These are phyloP conservation scores for Cutaneotrichosporon mucoides DNA, from an alignment of 1,284 basidiomycete genomes.

Conservation along the genomic window DNA sequence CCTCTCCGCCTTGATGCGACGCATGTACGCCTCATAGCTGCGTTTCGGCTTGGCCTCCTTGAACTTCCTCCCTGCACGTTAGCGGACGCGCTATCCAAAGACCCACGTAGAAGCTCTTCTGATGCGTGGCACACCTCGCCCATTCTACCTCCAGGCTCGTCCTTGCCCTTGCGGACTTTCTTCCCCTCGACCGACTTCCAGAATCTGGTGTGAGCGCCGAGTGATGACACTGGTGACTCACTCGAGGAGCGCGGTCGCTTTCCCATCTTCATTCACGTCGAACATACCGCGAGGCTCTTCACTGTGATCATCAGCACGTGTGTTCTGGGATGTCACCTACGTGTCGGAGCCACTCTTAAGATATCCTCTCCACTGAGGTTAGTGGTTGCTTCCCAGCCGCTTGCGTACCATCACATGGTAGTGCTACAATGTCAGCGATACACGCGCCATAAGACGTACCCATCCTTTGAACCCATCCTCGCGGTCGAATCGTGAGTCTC, in stretches of 20 bases:
- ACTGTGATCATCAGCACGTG: conserved; percentile 5
- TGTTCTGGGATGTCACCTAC: conserved; percentile 6
- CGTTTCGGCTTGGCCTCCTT: conserved; percentile 16
- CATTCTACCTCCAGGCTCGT: conserved; percentile 23
- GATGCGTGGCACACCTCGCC: conserved; percentile 21
- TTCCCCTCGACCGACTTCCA: conserved; percentile 20
- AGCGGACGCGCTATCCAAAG: background rate
- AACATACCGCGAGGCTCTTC: conserved; percentile 21
- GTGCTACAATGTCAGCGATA: conserved; percentile 14
- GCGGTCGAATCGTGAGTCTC: conserved; percentile 18
- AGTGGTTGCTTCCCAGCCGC: background rate
- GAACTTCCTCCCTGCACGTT: background rate
- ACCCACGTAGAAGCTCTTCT: conserved; percentile 24
- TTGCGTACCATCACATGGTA: conserved; percentile 34
- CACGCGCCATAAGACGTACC: conserved; percentile 14
- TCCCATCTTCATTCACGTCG: conserved; percentile 11
- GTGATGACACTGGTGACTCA: conserved; percentile 2
- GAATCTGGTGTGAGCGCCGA: conserved; percentile 19
- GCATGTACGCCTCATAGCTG: conserved; percentile 21
- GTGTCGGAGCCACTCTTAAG: conserved; percentile 33
- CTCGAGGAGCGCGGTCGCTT: conserved; percentile 12
- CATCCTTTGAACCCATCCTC: conserved; percentile 22
- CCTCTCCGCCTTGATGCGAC: conserved; percentile 23
- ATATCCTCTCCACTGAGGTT: conserved; percentile 30
- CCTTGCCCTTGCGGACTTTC: conserved; percentile 6